phyloP scores from a whole-genome alignment of 2,329 filamentous ascomycete species.

The Ascocoryne sarcoides region DNA sequence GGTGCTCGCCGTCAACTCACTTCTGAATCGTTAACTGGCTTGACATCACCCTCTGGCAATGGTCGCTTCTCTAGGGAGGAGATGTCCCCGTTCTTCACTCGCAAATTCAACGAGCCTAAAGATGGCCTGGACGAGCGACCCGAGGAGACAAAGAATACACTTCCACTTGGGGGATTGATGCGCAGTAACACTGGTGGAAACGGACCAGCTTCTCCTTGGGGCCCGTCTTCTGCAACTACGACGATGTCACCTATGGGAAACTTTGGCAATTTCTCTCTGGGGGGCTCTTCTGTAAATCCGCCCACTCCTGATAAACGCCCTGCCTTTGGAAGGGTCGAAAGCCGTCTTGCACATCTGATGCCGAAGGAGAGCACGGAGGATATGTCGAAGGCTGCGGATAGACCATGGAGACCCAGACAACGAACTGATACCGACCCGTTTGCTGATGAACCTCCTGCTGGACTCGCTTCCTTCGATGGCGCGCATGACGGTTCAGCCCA shows the following conservation, averaged over 20 bases:
- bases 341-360: conserved; percentile 77
- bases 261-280: conserved; percentile 83
- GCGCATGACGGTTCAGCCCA: conserved; percentile 41
- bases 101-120: conserved; percentile 45
- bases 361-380: conserved; percentile 69
- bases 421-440: conserved; percentile 70
- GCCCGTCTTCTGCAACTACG: conserved; percentile 40
- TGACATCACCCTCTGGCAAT: conserved; percentile 52
- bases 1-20: conserved; percentile 69
- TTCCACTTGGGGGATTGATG: conserved; percentile 38
- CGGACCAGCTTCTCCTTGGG: conserved; percentile 39
- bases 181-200: conserved; percentile 49
- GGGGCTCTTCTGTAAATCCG: conserved; percentile 40
- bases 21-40: conserved; percentile 52
- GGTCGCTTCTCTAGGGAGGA: conserved; percentile 57
- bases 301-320: conserved; percentile 62
- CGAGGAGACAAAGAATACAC: conserved; percentile 35
- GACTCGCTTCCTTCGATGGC: conserved; percentile 66
- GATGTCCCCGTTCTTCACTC: conserved; percentile 45
- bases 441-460: conserved; percentile 54
- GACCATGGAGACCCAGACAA: conserved; percentile 51
- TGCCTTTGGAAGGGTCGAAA: conserved; percentile 63
- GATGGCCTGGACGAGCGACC: conserved; percentile 45
- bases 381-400: conserved; percentile 42
- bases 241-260: conserved; percentile 68